Conservation (phyloP, 176 grass and related monocot genomes). For the Phyllostachys edulis region DNA sequence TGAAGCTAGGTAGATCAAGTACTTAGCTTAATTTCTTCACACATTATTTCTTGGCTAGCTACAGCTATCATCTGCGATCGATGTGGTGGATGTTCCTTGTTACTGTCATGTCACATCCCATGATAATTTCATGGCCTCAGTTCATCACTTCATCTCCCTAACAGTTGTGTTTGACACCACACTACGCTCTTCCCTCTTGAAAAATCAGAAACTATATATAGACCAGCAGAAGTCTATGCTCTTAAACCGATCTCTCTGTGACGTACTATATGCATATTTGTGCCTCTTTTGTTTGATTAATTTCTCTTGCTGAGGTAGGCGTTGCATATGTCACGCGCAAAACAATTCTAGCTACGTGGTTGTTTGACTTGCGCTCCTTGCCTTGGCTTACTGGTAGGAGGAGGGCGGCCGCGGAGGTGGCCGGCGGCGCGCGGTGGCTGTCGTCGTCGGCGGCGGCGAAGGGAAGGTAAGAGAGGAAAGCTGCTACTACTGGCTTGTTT, state of each 20-base stretch:
- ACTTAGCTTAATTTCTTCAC: not conserved
- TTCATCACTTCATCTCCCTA: not conserved
- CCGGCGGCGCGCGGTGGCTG: conserved; percentile 19
- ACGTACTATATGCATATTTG: not conserved
- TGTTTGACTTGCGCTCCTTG: not conserved
- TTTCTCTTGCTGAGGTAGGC: not conserved
- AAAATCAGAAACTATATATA: not conserved
- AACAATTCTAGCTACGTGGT: not conserved
- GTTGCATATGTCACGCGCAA: not conserved
- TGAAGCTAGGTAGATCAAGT: conserved; percentile 18
- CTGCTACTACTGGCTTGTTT: not conserved
- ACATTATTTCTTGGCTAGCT: not conserved
- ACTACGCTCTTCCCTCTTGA: not conserved
- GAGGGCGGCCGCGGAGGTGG: not conserved
- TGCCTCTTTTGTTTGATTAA: not conserved
- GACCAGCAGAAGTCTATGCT: too few species aligned
- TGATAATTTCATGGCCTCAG: not conserved
- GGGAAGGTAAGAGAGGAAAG: conserved; percentile 31
- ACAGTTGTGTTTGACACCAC: not conserved
- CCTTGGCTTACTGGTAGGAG: conserved; percentile 3
- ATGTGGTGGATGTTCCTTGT: not conserved
- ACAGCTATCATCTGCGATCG: not conserved
- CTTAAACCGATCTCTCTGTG: not conserved
- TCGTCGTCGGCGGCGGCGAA: conserved; percentile 6
- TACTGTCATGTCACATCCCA: not conserved